Percentiles rank a stretch among this genome's conserved stretches.
These are phyloP conservation scores for Phytophthora fragariaefolia DNA, from an alignment of 352 stramenopile species.

Conservation along the genomic window DNA sequence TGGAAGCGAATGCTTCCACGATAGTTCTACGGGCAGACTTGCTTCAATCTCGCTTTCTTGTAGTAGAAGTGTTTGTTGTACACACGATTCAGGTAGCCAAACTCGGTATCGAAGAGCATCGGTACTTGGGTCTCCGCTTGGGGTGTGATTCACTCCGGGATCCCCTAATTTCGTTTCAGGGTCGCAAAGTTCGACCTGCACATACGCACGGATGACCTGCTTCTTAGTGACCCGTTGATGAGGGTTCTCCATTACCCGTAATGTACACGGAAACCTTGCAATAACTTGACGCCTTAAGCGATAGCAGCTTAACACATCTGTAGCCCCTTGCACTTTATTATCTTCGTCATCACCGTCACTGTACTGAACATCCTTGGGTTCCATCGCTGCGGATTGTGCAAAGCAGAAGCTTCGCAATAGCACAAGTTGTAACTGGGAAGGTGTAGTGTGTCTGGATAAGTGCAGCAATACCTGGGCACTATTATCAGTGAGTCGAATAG, in stretches of 20 bases:
- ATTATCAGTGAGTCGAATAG: conserved; percentile 16
- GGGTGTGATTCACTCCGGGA: not conserved
- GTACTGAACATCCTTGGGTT: not conserved
- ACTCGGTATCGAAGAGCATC: conserved; percentile 47
- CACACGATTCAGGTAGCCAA: conserved; percentile 56
- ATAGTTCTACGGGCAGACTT: conserved; percentile 38
- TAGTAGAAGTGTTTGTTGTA: conserved; percentile 55
- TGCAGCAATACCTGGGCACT: conserved; percentile 24
- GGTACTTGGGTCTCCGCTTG: not conserved
- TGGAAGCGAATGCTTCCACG: conserved; percentile 43
- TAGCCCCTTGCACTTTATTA: not conserved
- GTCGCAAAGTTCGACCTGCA: conserved; percentile 62
- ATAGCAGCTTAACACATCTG: conserved; percentile 9
- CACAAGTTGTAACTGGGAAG: conserved; percentile 23
- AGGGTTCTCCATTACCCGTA: conserved; percentile 44
- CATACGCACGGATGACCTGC: conserved; percentile 49
- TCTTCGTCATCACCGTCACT: conserved; percentile 2
- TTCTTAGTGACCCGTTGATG: conserved; percentile 52
- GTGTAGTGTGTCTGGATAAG: conserved; percentile 20
- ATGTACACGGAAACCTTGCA: conserved; percentile 48
- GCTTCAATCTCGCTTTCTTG: conserved; percentile 64
- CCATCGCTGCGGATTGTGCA: not conserved
- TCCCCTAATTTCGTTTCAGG: conserved; percentile 6
- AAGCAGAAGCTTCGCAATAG: conserved; percentile 25
- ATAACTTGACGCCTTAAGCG: conserved; percentile 38